Evolutionary conservation across 805 yeast genomes (phyloP), one percentile per base, ranked within the genome.

Genomic region (Barnettozyma pratensis): DNA sequence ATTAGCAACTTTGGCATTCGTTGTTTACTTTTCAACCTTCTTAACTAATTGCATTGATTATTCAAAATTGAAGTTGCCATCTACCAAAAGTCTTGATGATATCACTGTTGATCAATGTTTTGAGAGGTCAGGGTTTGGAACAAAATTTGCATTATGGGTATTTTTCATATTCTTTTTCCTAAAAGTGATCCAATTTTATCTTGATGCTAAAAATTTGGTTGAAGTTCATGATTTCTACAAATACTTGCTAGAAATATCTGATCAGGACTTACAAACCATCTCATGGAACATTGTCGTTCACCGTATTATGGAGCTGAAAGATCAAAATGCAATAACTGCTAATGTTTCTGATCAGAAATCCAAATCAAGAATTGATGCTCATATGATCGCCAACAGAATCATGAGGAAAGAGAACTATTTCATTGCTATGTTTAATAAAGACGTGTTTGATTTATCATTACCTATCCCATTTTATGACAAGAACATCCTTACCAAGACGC

Each of bases 371-470:
- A 74, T 94, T 46, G 92, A 87, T 60, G 96, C 98, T 4, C 97
- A 91, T 64, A 94, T 85, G 59, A 87, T 94, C 45, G 98, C 97
- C 11, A 95, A 94, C 62, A 73, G 99, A 50, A 86, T 94, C 48
- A 91, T 94, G 99, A 74, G 99, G 51, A 87, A 83, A 56, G 99
- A 94, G 52, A 94, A 94, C 62, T 94, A 91, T 64, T 75, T 90
- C 74, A 89, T 94, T 61, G 97, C 97, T 1, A 67, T 94, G 55
- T 82, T 87, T 59, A 91, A 89, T 66, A 87, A 83, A 56, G 80
- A 86, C 50, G 70, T 92, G 1, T 67, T 92, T 39, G 85, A 86
- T 58, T 68, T 87, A 27, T 74, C 85, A 0, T 62, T 89, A 14
- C 80, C 83, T 1, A 53, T 80, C 4, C 81, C 83, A 0, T 61